These are phyloP conservation scores for Calycina herbarum DNA, from an alignment of 2,329 filamentous ascomycete species.

Conservation along the genomic window DNA sequence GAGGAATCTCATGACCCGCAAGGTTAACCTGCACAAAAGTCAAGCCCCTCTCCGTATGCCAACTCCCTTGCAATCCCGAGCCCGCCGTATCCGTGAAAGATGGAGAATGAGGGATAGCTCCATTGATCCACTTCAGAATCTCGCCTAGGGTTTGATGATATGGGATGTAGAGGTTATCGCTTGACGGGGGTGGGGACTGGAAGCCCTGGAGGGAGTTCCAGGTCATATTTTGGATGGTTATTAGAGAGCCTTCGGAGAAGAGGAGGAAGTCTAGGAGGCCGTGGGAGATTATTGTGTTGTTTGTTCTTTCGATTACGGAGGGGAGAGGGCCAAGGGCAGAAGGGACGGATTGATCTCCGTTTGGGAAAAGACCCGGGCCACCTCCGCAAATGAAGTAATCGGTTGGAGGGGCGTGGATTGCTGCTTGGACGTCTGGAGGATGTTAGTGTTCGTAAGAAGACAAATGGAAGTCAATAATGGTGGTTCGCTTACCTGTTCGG, in stretches of 20 bases:
- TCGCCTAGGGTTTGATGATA: conserved; percentile 53
- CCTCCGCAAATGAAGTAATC: conserved; percentile 54
- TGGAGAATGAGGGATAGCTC: conserved; percentile 19
- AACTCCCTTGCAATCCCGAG: conserved; percentile 45
- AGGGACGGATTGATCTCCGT: conserved; percentile 48
- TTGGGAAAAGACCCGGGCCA: conserved; percentile 46
- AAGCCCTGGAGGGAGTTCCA: conserved; percentile 68
- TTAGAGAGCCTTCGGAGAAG: conserved; percentile 60
- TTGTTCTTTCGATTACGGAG: conserved; percentile 59
- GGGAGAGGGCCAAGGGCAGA: conserved; percentile 55
- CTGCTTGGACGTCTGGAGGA: conserved; percentile 53
- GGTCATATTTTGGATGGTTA: conserved; percentile 71
- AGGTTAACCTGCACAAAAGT: conserved; percentile 58
- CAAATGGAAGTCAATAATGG: background rate
- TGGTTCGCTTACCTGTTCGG: conserved; percentile 38
- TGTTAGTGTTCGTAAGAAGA: background rate
- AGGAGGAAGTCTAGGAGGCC: conserved; percentile 63
- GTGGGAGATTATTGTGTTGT: conserved; percentile 61
- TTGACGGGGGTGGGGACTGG: conserved; percentile 38
- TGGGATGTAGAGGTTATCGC: conserved; percentile 33
- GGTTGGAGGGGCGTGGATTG: conserved; percentile 55
- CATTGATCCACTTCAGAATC: conserved; percentile 38
- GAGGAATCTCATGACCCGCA: conserved; percentile 54
- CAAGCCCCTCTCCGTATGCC: conserved; percentile 61
- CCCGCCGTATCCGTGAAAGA: conserved; percentile 32